Percentiles rank a stretch among this genome's conserved stretches.
Conservation (phyloP, 768 basidiomycete genomes). For the Clitopilus passeckerianus region DNA sequence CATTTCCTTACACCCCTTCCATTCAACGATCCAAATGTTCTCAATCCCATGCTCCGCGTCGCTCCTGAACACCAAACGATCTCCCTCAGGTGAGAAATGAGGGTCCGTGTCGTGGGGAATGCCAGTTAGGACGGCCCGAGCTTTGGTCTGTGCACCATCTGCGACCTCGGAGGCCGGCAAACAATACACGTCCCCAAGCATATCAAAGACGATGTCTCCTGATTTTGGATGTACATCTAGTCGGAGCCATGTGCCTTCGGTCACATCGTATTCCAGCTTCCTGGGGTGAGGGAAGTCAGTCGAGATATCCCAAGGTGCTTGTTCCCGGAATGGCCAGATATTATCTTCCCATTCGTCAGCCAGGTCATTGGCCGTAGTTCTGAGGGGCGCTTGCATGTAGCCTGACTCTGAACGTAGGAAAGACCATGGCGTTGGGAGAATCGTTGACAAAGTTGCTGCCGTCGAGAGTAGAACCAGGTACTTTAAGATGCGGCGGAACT, state of each 20-base stretch:
- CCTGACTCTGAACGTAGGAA: slow-evolving; percentile 11
- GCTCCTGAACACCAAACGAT: slow-evolving; percentile 62
- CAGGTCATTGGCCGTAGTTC: slow-evolving; percentile 19
- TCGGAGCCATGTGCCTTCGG: slow-evolving; percentile 72
- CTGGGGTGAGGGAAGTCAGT: slow-evolving; percentile 70
- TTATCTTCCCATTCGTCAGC: slow-evolving; percentile 42
- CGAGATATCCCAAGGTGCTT: slow-evolving; percentile 69
- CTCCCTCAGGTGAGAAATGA: slow-evolving; percentile 65
- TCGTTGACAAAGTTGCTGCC: slow-evolving; percentile 25
- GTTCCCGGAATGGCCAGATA: slow-evolving; percentile 58
- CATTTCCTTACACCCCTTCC: slow-evolving; percentile 63
- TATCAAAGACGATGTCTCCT: slow-evolving; percentile 72
- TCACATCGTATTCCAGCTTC: slow-evolving; percentile 60
- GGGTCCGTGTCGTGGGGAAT: slow-evolving; percentile 71
- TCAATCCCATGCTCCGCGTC: slow-evolving; percentile 71
- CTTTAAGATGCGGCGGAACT: slow-evolving; percentile 11
- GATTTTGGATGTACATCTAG: slow-evolving; percentile 67
- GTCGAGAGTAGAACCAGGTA: slow-evolving; percentile 23
- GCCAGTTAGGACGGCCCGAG: slow-evolving; percentile 57
- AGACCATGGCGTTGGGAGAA: slow-evolving; percentile 30
- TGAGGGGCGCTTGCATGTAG: slow-evolving; percentile 14
- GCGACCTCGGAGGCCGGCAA: slow-evolving; percentile 39
- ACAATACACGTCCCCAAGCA: slow-evolving; percentile 73
- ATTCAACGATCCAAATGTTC: slow-evolving; percentile 69
- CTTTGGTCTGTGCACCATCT: slow-evolving; percentile 24